phyloP scores from a whole-genome alignment of 2,329 filamentous ascomycete species.

The Fusarium temperatum region DNA sequence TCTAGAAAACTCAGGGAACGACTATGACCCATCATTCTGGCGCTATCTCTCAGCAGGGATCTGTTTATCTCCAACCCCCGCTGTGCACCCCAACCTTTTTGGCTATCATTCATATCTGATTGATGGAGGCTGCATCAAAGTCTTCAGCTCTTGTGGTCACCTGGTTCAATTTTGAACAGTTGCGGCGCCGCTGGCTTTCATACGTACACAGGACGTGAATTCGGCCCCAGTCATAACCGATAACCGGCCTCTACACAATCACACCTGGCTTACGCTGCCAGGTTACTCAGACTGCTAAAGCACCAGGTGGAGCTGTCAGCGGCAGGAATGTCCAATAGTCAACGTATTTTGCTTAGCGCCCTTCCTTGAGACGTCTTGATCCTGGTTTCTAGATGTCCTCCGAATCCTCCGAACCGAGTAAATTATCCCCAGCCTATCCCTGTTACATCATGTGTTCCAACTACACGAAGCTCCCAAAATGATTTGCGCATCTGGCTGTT shows the following conservation, averaged over 20 bases:
- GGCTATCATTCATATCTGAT: neutral
- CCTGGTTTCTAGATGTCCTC: slow-evolving; percentile 15
- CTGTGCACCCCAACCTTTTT: slow-evolving; percentile 15
- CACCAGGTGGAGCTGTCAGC: slow-evolving; percentile 27
- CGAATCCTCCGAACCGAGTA: slow-evolving; percentile 30
- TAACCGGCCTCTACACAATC: neutral
- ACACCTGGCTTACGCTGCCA: slow-evolving; percentile 15
- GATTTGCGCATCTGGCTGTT: neutral
- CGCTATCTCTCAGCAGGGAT: slow-evolving; percentile 18
- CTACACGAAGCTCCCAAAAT: slow-evolving; percentile 5
- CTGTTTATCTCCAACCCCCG: neutral
- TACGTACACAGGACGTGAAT: neutral
- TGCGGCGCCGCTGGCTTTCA: slow-evolving; percentile 10
- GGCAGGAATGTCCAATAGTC: slow-evolving; percentile 23
- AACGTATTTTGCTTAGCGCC: slow-evolving; percentile 26
- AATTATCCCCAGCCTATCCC: slow-evolving; percentile 12
- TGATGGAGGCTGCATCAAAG: neutral
- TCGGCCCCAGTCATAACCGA: neutral
- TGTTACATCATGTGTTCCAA: slow-evolving; percentile 6
- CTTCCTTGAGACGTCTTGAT: slow-evolving; percentile 18
- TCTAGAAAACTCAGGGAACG: slow-evolving; percentile 36
- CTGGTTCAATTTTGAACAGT: neutral
- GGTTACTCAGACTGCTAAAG: slow-evolving; percentile 5
- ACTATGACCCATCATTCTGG: slow-evolving; percentile 20
- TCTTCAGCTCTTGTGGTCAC: slow-evolving; percentile 5